Percentiles rank a stretch among this genome's conserved stretches.
These are phyloP conservation scores for Cladorrhinum sp. DNA, from an alignment of 2,329 filamentous ascomycete genomes.

Conservation along the genomic window DNA sequence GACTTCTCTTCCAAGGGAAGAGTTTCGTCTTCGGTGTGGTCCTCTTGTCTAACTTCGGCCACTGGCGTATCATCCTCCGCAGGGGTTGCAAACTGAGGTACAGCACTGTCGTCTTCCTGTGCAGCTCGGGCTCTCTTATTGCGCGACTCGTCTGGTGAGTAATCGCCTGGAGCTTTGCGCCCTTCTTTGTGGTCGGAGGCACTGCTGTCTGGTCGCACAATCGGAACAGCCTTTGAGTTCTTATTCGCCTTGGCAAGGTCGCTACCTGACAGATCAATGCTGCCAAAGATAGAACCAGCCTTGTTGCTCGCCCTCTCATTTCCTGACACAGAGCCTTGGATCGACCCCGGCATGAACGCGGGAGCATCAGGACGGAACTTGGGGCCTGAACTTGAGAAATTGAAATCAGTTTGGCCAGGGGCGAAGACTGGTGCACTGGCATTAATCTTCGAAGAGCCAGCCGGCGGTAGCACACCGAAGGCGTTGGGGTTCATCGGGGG, in stretches of 20 bases:
- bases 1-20: slow-evolving; percentile 30
- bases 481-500: slow-evolving; percentile 40
- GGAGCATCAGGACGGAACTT: slow-evolving; percentile 76
- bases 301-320: slow-evolving; percentile 42
- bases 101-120: slow-evolving; percentile 65
- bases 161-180: slow-evolving; percentile 56
- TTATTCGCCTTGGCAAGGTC: slow-evolving; percentile 65
- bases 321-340: slow-evolving; percentile 48
- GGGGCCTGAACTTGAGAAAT: slow-evolving; percentile 62
- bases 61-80: slow-evolving; percentile 35
- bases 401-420: slow-evolving; percentile 63
- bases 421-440: slow-evolving; percentile 68
- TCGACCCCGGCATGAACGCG: slow-evolving; percentile 64
- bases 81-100: slow-evolving; percentile 69
- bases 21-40: slow-evolving; percentile 32
- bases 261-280: slow-evolving; percentile 60
- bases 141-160: slow-evolving; percentile 63
- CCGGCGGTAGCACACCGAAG: slow-evolving; percentile 41
- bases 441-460: slow-evolving; percentile 57
- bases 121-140: slow-evolving; percentile 70
- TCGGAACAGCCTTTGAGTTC: slow-evolving; percentile 80
- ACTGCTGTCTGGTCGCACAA: slow-evolving; percentile 62
- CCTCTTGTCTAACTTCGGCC: slow-evolving; percentile 25
- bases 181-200: slow-evolving; percentile 29
- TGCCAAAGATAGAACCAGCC: slow-evolving; percentile 62